phyloP scores from a whole-genome alignment of 2,329 filamentous ascomycete species.

The Colletotrichum lindemuthianum region DNA sequence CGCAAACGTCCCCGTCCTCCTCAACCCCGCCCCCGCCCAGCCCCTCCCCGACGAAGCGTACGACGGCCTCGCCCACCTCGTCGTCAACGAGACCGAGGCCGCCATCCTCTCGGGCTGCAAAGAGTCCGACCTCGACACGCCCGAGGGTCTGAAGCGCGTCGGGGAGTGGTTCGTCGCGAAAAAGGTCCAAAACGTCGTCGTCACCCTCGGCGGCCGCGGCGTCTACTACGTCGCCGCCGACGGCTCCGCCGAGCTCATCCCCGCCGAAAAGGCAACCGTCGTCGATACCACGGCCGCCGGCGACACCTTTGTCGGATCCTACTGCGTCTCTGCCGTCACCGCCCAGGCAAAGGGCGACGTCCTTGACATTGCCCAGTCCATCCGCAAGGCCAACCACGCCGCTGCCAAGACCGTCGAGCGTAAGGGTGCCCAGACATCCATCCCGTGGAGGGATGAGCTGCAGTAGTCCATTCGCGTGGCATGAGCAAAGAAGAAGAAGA shows the following conservation, averaged over 20 bases:
- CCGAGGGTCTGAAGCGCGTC: conserved; percentile 57
- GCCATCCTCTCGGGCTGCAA: conserved; percentile 71
- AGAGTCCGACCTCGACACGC: conserved; percentile 59
- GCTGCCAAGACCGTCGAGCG: conserved; percentile 53
- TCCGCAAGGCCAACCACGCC: conserved; percentile 62
- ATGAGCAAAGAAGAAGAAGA: conserved; percentile 7
- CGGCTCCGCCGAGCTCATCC: conserved; percentile 59
- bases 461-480: not conserved
- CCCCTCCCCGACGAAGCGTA: conserved; percentile 74
- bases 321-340: conserved; percentile 77
- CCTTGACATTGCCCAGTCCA: conserved; percentile 67
- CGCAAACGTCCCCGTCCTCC: conserved; percentile 69
- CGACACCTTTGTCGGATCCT: conserved; percentile 92
- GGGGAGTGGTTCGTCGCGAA: conserved; percentile 70
- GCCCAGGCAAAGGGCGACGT: conserved; percentile 40
- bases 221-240: conserved; percentile 69
- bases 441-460: conserved; percentile 56
- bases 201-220: conserved; percentile 87
- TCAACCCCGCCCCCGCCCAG: conserved; percentile 87
- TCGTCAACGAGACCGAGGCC: conserved; percentile 93
- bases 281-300: conserved; percentile 95
- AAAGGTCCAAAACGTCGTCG: conserved; percentile 80
- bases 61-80: conserved; percentile 75
- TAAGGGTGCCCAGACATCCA: conserved; percentile 55
- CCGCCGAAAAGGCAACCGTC: conserved; percentile 76